Evolutionary conservation across 176 grass and related monocot genomes (phyloP), one percentile per base, ranked within the genome.

Genomic region (Leersia perrieri): DNA sequence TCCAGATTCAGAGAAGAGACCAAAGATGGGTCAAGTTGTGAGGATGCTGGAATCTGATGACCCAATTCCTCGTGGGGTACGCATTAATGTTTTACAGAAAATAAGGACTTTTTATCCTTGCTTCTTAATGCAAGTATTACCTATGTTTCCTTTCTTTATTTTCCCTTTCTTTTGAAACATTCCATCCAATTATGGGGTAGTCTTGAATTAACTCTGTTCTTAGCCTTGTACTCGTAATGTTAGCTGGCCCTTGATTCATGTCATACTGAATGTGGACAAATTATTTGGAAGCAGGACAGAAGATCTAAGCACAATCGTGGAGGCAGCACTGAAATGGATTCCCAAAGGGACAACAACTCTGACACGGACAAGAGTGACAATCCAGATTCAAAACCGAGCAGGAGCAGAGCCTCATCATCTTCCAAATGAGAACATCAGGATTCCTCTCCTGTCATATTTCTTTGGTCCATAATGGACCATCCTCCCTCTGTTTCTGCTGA

Each of bases 1-100:
- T 91, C 96, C 93, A 35, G 96, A 95, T 82, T 91, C 96, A 74
- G 96, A 99, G 51, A 99, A 99, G 88, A 95, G 96, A 84, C 93
- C 96, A 6, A 95, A 82, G 90, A 99, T 99, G 96, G 84, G 96
- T 82, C 96, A 99, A 86, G 93, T 95, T 27, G 96, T 91, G 35
- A 86, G 90, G 28, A 99, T 99, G 96, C 84, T 99, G 33, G 96
- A 99, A 44, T 95, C 93, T 1, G 96, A 99, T 68, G 93, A 99
- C 31, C 89, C 93, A 20, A 92, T 93, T 57, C 93, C 91, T 72
- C 87, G 90, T 11, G 93, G 88, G 92, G 92, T 99, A 87, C 7
- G 80, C 63, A 82, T 28, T 85, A 70, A 11, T 25, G 13, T 23
- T 34, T 5, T 66, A 53, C 49, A 12, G 14, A 68, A 53, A 20